phyloP scores from a whole-genome alignment of 176 grass and related monocot genomes.

The Miscanthus lutarioriparius region DNA sequence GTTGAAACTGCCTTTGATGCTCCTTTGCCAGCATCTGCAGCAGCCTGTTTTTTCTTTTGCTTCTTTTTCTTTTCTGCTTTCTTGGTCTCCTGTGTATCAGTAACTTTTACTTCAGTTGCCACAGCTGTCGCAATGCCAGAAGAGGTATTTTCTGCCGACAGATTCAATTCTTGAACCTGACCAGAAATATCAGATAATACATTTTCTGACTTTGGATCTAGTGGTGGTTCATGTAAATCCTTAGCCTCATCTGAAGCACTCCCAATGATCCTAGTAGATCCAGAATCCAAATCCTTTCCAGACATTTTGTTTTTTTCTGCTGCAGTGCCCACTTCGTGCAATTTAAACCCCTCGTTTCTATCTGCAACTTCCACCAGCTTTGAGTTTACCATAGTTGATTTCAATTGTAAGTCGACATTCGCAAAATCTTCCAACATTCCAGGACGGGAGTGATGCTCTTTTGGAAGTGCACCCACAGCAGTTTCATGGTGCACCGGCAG shows the following conservation, averaged over 20 bases:
- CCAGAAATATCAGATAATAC: constrained; percentile 36
- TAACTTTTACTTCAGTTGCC: constrained; percentile 42
- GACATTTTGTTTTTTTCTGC: constrained; percentile 17
- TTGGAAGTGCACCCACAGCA: constrained; percentile 38
- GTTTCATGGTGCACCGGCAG: constrained; percentile 49
- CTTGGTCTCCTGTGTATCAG: constrained; percentile 61
- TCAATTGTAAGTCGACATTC: constrained; percentile 13
- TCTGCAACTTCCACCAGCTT: constrained; percentile 29
- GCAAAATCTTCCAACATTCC: constrained; percentile 35
- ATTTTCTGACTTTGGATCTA: constrained; percentile 31
- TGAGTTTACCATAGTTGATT: constrained; percentile 24
- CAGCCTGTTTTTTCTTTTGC: constrained; percentile 74
- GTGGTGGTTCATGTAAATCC: constrained; percentile 9
- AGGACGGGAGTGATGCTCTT: constrained; percentile 41
- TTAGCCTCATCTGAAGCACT: constrained; percentile 27
- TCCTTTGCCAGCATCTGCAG: constrained; percentile 57
- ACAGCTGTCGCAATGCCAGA: constrained; percentile 26
- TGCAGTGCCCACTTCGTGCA: constrained; percentile 5
- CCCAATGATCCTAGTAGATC: constrained; percentile 5
- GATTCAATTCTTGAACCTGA: constrained; percentile 44
- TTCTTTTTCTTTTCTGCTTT: constrained; percentile 97
- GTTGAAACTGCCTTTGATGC: constrained; percentile 43
- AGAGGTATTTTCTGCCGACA: constrained; percentile 39
- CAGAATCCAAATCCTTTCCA: constrained; percentile 35
- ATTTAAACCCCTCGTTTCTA: constrained; percentile 5